phyloP scores from a whole-genome alignment of 768 basidiomycete species.

The Gloeostereum incarnatum region DNA sequence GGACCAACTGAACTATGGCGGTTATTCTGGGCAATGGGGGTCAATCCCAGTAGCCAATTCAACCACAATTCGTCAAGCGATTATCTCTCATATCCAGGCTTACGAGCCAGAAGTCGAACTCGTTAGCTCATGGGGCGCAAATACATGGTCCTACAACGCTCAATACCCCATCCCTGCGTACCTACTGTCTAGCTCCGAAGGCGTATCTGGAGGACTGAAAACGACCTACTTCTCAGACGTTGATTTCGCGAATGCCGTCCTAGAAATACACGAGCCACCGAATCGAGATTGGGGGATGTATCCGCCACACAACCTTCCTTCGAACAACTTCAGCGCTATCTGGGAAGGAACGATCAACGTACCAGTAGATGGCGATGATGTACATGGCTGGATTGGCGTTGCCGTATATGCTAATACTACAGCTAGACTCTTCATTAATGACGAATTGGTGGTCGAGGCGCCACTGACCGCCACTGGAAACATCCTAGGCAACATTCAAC shows the following conservation, averaged over 20 bases:
- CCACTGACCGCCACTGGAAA: slow-evolving; percentile 8
- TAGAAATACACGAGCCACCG: slow-evolving; percentile 12
- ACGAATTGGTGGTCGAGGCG: slow-evolving; percentile 9
- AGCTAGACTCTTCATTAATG: slow-evolving; percentile 14
- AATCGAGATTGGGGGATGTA: slow-evolving; percentile 18
- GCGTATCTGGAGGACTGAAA: slow-evolving; percentile 4
- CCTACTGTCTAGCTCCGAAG: slow-evolving; percentile 10
- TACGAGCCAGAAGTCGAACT: slow-evolving; percentile 4
- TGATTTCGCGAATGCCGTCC: slow-evolving; percentile 12
- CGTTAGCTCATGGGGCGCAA: slow-evolving; percentile 14
- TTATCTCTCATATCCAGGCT: slow-evolving; percentile 7
- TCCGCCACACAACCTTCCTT: slow-evolving; percentile 15
- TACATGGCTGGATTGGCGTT: slow-evolving; percentile 15
- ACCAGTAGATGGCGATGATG: slow-evolving; percentile 14
- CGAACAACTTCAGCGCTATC: slow-evolving; percentile 17
- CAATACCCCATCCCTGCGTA: slow-evolving; percentile 16
- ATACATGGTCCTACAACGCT: slow-evolving; percentile 15
- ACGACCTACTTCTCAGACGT: slow-evolving; percentile 15
- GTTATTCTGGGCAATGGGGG: slow-evolving; percentile 17
- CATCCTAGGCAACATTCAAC: slow-evolving; percentile 14
- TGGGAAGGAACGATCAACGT: slow-evolving; percentile 16
- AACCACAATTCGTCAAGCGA: slow-evolving; percentile 13
- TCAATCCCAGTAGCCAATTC: slow-evolving; percentile 11
- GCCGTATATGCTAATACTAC: slow-evolving; percentile 14
- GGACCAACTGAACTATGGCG: slow-evolving; percentile 16